Conservation (phyloP, 139 green algal species). For the Tetraselmis chui region DNA sequence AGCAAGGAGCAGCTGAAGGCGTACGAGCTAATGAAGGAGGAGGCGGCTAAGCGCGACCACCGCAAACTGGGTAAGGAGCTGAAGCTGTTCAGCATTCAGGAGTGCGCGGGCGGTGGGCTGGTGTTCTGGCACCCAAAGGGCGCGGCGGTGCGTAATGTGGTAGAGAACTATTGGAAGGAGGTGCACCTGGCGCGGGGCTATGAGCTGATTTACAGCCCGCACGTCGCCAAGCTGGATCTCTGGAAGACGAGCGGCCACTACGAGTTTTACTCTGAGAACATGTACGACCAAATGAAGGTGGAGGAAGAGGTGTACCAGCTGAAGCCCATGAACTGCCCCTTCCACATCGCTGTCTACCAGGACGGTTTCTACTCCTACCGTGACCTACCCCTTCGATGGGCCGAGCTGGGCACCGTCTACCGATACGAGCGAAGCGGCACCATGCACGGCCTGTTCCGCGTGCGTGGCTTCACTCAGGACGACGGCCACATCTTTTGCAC, state of each 20-base stretch:
- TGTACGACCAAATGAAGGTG: constrained; percentile 45
- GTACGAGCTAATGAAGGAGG: constrained; percentile 70
- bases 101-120: constrained; percentile 70
- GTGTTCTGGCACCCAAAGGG: constrained; percentile 95
- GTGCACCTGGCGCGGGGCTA: constrained; percentile 82
- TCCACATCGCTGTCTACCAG: constrained; percentile 94
- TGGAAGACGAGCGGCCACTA: constrained; percentile 94
- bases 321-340: constrained; percentile 98
- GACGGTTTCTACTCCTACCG: constrained; percentile 53
- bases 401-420: constrained; percentile 97
- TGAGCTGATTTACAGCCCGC: constrained; percentile 87
- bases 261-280: constrained; percentile 78
- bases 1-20: constrained; percentile 57
- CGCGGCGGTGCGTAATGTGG: constrained; percentile 70
- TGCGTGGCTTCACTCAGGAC: constrained; percentile 96
- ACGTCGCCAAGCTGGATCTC: constrained; percentile 91
- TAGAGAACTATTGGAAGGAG: constrained; percentile 94
- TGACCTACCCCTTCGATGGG: constrained; percentile 88
- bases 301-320: constrained; percentile 94
- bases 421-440: constrained; percentile 89
- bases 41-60: constrained; percentile 81
- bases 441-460: constrained; percentile 95
- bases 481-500: constrained; percentile 99
- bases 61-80: constrained; percentile 87
- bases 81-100: constrained; percentile 89